Conservation (phyloP, 2,329 filamentous ascomycete species). For the Beauveria brongniartii region DNA sequence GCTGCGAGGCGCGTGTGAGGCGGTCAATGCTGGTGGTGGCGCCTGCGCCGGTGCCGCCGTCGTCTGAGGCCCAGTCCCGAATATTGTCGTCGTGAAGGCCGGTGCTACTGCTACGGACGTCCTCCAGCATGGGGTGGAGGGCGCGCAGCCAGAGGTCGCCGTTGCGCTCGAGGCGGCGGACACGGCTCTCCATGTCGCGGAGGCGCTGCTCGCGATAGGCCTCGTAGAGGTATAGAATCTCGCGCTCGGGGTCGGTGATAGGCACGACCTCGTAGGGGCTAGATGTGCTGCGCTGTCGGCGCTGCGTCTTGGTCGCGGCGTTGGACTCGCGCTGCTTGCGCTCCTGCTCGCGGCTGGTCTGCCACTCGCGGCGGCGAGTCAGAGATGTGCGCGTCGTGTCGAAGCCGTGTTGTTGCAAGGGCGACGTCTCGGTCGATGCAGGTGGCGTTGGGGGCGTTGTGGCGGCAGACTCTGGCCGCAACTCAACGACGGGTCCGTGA, state of each 20-base stretch:
- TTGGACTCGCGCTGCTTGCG: constrained; percentile 18
- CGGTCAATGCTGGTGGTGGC: constrained; percentile 5
- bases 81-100: constrained; percentile 12
- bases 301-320: constrained; percentile 16
- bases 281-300: constrained; percentile 15
- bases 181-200: constrained; percentile 38
- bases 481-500: not conserved
- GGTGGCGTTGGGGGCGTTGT: constrained; percentile 20
- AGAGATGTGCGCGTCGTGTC: constrained; percentile 24
- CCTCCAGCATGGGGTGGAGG: constrained; percentile 37
- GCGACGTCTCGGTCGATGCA: constrained; percentile 22
- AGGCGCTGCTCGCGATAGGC: constrained; percentile 33
- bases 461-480: not conserved
- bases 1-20: constrained; percentile 9
- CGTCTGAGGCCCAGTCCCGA: constrained; percentile 26
- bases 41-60: constrained; percentile 10
- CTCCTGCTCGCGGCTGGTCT: constrained; percentile 21
- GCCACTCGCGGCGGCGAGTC: constrained; percentile 28
- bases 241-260: constrained; percentile 21
- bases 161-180: constrained; percentile 38
- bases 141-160: constrained; percentile 38
- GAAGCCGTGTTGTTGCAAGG: constrained; percentile 17
- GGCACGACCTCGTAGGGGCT: constrained; percentile 16
- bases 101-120: constrained; percentile 21
- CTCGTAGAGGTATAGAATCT: constrained; percentile 32